Base-by-base conservation (phyloP, 2,329 filamentous ascomycete species). In the Ceratocystiopsis sp. region DNA sequence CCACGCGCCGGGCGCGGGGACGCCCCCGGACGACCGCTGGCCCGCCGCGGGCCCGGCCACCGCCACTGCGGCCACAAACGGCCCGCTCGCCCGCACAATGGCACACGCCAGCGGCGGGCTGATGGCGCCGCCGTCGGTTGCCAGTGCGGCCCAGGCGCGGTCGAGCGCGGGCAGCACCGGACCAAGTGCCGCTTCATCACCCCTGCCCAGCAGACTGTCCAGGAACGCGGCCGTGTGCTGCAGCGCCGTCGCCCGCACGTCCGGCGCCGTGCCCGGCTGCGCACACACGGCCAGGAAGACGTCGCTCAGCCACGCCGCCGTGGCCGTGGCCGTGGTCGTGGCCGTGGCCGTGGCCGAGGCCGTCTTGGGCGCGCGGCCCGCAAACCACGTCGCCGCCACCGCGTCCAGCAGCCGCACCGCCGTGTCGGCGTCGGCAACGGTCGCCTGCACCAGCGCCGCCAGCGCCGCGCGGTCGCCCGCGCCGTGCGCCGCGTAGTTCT, bases 51-150 rank as follows among this genome's bases (percentile, higher is more conserved):
- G 47, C 13, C 41, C 49, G 8, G 49, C 41, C n/a, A 46, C 42
- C 15, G 47, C 39, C 14, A 17, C 11, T 11, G 53, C 50, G 1
- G 65, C 65, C 35, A 69, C 47, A 14, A 71, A 53, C 7, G 64
- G 59, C 0, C 72, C 71, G 48, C 69, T 71, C 32, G 59, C 55
- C 42, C 66, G 60, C 45, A 73, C 57, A 17, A 70, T 56, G 4
- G 69, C 66, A 43, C 73, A 66, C 5, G 63, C 63, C 10, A 75
- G 59, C 16, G 61, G 59, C 5, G 70, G 68, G 49, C 64, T 71
- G 49, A 69, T 56, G 3, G 18, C 16, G 9, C 60, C 60, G 3
- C 51, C 47, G 2, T 58, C 53, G 11, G 68, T 50, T n/a, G n/a
- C n/a, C n/a, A n/a, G n/a, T 11, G 55, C 54, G 2, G 44, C 49